Evolutionary conservation across 805 yeast species (phyloP), one percentile per base, ranked within the genome.

Genomic region (Cyberlindnera xishuangbannaensis): DNA sequence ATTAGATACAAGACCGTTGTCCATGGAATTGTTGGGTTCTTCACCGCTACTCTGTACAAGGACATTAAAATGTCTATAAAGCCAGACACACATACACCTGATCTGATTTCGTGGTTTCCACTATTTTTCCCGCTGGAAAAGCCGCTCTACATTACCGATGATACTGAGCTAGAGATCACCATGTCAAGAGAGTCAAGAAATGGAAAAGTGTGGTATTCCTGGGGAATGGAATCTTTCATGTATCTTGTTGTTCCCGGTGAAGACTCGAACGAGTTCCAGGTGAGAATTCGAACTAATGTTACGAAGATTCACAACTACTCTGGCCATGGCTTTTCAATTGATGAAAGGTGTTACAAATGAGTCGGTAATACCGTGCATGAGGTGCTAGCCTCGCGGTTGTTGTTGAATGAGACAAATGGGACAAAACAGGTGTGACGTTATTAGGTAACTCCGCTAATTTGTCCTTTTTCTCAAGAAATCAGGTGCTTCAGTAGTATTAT

Each of bases 21-120:
- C 3, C 88, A 85, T 53, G 95, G 90, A 0, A 53, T 87, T 22
- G 62, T 76, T 4, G 96, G 96, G 0, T 78, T 65, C 49, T 88
- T 88, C 49, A 67, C 67, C n/a, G 78, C 92, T 0, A 69, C 58
- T 3, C 63, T 87, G n/a, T 83, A 76, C 52, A 72, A 69, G 2
- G 79, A 75, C 29, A 62, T 78, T 16, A 36, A 34, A 18, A 59
- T 83, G 5, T 71, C 81, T 18, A 78, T 70, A 12, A 56, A 61
- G 20, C 76, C 78, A 2, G 62, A 56, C 14, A 50, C 44, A 5
- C 64, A 59, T 23, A 61, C 81, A 2, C 48, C 61, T 3, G 67
- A 66, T 36, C 47, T 78, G 47, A 56, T 62, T 12, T 77, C 85
- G 0, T 82, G 88, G 88, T 71, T 81, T 34, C 87, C 88, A 2